Evolutionary conservation across 163 green algal genomes (phyloP).

Genomic region (Scenedesmus sp.): DNA sequence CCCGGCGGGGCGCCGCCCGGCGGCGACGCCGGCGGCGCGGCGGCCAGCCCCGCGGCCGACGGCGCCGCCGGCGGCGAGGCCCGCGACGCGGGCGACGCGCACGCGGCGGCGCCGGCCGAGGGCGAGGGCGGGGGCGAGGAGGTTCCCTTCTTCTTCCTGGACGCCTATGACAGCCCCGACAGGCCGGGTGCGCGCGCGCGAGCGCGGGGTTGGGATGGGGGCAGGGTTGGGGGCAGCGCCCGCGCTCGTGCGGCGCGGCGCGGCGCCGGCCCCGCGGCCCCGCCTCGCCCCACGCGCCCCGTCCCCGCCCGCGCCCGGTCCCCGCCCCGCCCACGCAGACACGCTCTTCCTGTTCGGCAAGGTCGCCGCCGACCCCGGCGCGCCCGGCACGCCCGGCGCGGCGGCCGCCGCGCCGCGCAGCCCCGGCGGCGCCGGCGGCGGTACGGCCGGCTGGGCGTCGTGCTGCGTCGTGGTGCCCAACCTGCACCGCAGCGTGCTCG

Average conservation of each 20-base stretch:
- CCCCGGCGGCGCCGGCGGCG: neutral
- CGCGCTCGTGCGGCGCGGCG: too few species aligned
- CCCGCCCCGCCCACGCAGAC: conserved; percentile 10
- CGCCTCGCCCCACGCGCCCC: too few species aligned
- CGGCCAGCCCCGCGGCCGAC: neutral
- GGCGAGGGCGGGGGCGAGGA: conserved; percentile 59
- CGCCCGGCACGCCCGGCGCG: too few species aligned
- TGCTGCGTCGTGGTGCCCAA: conserved; percentile 81
- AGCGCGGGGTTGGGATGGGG: too few species aligned
- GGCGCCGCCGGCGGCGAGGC: neutral
- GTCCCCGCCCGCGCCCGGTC: too few species aligned
- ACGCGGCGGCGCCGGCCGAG: too few species aligned
- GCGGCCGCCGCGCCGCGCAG: too few species aligned
- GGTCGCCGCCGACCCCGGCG: conserved; percentile 49
- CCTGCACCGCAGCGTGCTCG: conserved; percentile 83
- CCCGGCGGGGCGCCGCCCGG: too few species aligned
- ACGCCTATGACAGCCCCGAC: conserved; percentile 89
- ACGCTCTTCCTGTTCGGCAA: conserved; percentile 96
- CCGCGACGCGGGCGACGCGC: too few species aligned
- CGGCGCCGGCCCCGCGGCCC: too few species aligned
- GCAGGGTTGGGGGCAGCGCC: too few species aligned
- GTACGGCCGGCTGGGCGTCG: conserved; percentile 53
- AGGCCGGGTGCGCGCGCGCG: conserved; percentile 66
- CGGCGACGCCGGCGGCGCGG: neutral
- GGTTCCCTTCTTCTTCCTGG: conserved; percentile 94